These are phyloP conservation scores for Aspergillus glaucus DNA, from an alignment of 2,329 filamentous ascomycete species.

Conservation along the genomic window DNA sequence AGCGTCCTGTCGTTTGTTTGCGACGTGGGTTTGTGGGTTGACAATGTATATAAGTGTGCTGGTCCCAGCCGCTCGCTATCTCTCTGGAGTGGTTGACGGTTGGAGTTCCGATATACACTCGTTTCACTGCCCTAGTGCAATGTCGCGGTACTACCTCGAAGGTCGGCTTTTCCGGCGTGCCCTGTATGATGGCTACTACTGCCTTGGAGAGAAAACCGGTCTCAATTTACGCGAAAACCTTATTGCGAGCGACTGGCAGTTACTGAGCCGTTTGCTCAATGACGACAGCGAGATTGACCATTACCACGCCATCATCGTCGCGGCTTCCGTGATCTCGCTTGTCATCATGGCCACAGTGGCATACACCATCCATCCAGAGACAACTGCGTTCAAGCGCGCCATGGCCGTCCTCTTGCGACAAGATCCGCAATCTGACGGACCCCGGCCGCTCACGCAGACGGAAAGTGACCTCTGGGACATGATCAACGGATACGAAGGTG, in stretches of 20 bases:
- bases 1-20: constrained; percentile 1
- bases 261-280: background rate
- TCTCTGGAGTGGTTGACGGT: constrained; percentile 5
- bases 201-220: constrained; percentile 8
- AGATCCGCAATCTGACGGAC: background rate
- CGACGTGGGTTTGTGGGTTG: background rate
- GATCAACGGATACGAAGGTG: constrained; percentile 3
- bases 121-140: constrained; percentile 4
- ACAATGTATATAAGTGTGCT: constrained; percentile 2
- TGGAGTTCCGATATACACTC: constrained; percentile 1
- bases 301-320: constrained; percentile 2
- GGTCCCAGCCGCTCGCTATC: constrained; percentile 1
- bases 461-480: constrained; percentile 1
- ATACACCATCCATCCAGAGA: background rate
- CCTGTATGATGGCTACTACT: constrained; percentile 4
- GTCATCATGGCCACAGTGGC: background rate
- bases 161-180: background rate
- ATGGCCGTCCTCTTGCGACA: background rate
- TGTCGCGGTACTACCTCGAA: background rate
- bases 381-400: background rate
- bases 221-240: constrained; percentile 3
- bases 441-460: background rate
- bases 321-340: background rate
- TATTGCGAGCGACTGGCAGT: constrained; percentile 2
- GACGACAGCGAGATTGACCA: constrained; percentile 8